Conservation (phyloP, 305 asterid genomes). For the Withania somnifera region DNA sequence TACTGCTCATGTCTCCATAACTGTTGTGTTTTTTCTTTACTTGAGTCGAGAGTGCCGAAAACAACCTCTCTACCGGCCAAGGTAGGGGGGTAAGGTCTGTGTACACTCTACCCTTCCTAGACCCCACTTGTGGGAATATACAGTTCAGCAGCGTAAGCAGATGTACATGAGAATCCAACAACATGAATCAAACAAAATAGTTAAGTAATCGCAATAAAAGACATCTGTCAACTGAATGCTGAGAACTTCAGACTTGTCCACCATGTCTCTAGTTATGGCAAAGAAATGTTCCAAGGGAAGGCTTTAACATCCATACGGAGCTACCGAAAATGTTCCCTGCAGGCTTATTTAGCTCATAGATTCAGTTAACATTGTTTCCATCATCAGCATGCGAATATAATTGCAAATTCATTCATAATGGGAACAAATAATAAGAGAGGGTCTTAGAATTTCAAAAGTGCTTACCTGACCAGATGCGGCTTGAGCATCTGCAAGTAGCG, state of each 20-base stretch:
- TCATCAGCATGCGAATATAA: not conserved
- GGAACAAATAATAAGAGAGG: not conserved
- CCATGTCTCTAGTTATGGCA: not conserved
- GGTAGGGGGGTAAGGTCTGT: too few relatives aligned
- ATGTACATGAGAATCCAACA: not conserved
- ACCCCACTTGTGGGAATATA: too few relatives aligned
- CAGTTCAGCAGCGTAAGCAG: not conserved
- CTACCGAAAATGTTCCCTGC: not conserved
- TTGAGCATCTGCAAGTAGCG: constrained; percentile 38
- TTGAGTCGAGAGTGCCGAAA: too few relatives aligned
- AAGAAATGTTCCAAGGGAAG: not conserved
- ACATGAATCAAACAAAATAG: not conserved
- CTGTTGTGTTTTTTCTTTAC: too few relatives aligned
- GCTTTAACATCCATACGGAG: not conserved
- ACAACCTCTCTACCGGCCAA: too few relatives aligned
- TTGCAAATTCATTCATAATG: not conserved
- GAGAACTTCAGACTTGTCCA: not conserved
- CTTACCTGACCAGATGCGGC: constrained; percentile 33
- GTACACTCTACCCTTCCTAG: too few relatives aligned
- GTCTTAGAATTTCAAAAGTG: not conserved
- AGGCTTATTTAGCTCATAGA: not conserved
- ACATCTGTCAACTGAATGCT: not conserved
- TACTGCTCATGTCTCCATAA: too few relatives aligned
- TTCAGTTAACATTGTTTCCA: not conserved
- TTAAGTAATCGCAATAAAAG: not conserved